Base-by-base conservation (phyloP, 1,284 basidiomycete genomes). In the Irpex sp. region DNA sequence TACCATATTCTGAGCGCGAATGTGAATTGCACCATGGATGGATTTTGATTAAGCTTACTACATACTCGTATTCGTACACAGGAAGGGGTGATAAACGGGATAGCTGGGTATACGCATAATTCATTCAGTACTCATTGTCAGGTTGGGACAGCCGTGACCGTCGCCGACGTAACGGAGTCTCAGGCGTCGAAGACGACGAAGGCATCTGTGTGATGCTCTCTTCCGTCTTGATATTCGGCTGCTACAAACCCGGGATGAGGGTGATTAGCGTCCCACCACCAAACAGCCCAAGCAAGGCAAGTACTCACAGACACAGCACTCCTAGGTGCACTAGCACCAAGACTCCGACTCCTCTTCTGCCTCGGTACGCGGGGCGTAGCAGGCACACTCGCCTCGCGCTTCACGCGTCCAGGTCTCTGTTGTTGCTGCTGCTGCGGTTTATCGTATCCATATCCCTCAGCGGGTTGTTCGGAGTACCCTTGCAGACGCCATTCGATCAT, bases 151-250 rank as follows among this genome's bases (percentile, higher is more conserved):
- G 61, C 65, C 75, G 74, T 47, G 81, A 83, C 26, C 74, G 75
- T 57, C 82, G 79, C 36, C 78, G 74, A 34, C 80, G 79, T 26
- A 82, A 69, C 44, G 76, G 70, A 51, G 65, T 62, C 21, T 56
- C 54, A 36, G 54, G 31, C 26, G 67, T 63, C 26, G 72, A 62
- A n/a, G 71, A 54, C 26, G 67, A 54, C 55, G 67, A 59, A 58
- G 62, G 38, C 57, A 66, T 34, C 63, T 40, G 13, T 60, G 58
- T 9, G 17, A 26, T 2, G 44, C 19, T 56, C 34, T 66, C 60
- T 63, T 69, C 70, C 3, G 63, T 59, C 68, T 70, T 71, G 44
- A 71, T 48, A 3, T 67, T 65, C 34, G 47, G 58, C 15, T 63
- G 61, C 37, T 61, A 40, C 1, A 62, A n/a, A n/a, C n/a, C n/a